These are phyloP conservation scores for Wickerhamomyces subpelliculosus DNA, from an alignment of 805 yeast species.

Conservation along the genomic window DNA sequence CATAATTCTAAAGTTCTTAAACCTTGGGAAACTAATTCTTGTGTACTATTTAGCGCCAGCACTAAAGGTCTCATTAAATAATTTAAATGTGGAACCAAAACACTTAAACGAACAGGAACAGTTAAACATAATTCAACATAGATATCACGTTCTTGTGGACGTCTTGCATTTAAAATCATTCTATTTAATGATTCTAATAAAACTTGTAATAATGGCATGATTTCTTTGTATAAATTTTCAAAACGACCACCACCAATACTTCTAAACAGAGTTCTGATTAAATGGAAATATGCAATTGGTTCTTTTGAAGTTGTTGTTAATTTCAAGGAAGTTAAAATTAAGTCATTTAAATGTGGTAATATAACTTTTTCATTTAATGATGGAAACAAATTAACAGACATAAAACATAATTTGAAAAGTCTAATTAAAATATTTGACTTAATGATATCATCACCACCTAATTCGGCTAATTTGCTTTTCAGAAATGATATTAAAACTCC, in stretches of 20 bases:
- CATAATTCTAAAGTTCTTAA: conserved; percentile 90
- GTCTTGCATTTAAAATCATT: conserved; percentile 72
- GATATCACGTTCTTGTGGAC: conserved; percentile 87
- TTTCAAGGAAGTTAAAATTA: conserved; percentile 74
- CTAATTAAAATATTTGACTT: conserved; percentile 78
- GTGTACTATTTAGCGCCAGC: conserved; percentile 81
- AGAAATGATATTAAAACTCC: conserved; percentile 76
- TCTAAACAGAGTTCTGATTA: conserved; percentile 83
- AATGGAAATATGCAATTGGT: conserved; percentile 82
- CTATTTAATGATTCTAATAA: conserved; percentile 79
- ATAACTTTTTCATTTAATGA: conserved; percentile 79
- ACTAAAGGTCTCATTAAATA: conserved; percentile 89
- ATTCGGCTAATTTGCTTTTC: conserved; percentile 60
- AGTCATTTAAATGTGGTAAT: conserved; percentile 77
- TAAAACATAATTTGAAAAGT: conserved; percentile 85
- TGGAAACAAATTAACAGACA: conserved; percentile 93
- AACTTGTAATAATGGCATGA: conserved; percentile 84
- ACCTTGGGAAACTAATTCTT: conserved; percentile 91
- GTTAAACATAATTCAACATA: conserved; percentile 93
- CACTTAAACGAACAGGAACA: conserved; percentile 91
- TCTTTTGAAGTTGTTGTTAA: conserved; percentile 81
- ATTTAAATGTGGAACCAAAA: conserved; percentile 85
- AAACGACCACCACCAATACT: conserved; percentile 97
- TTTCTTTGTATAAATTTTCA: conserved; percentile 87
- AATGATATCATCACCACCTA: conserved; percentile 75